A percentile compares a stretch with the other conserved stretches of the same genome.
Evolutionary conservation across 257 asterid species (phyloP).

Genomic region (Solanum paucissectum): DNA sequence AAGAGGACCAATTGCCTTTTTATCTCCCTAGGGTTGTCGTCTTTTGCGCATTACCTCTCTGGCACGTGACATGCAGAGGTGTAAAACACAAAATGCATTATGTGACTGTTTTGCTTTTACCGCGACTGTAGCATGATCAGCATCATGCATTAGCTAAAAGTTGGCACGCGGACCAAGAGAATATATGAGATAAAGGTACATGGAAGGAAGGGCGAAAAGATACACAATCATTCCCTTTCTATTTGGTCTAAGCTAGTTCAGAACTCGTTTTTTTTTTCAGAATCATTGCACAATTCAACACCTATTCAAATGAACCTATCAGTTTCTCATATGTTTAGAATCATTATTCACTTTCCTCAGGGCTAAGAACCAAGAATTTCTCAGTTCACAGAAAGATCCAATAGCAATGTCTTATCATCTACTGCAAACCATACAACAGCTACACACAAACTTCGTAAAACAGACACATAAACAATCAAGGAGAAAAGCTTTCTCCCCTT

Average conservation of each 20-base stretch:
- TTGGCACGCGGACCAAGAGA: background rate
- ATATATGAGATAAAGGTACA: background rate
- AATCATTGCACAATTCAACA: background rate
- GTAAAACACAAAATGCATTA: background rate
- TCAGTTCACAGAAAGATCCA: background rate
- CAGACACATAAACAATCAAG: background rate
- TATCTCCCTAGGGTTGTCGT: background rate
- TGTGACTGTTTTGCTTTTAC: background rate
- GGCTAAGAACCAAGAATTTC: background rate
- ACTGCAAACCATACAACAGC: background rate
- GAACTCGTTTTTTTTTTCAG: background rate
- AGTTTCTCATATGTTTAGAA: background rate
- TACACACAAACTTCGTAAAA: background rate
- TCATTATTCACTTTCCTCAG: background rate
- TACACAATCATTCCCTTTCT: background rate
- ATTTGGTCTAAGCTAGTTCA: background rate
- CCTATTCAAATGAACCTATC: background rate
- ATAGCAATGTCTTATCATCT: background rate
- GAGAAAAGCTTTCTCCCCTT: background rate
- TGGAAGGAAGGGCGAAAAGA: background rate
- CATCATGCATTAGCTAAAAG: background rate
- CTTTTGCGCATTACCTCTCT: background rate
- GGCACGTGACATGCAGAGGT: background rate
- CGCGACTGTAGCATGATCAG: background rate
- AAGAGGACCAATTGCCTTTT: background rate